Evolutionary conservation across 2,329 filamentous ascomycete genomes (phyloP), one percentile per base, ranked within the genome.

Genomic region (Juglanconis oblonga): DNA sequence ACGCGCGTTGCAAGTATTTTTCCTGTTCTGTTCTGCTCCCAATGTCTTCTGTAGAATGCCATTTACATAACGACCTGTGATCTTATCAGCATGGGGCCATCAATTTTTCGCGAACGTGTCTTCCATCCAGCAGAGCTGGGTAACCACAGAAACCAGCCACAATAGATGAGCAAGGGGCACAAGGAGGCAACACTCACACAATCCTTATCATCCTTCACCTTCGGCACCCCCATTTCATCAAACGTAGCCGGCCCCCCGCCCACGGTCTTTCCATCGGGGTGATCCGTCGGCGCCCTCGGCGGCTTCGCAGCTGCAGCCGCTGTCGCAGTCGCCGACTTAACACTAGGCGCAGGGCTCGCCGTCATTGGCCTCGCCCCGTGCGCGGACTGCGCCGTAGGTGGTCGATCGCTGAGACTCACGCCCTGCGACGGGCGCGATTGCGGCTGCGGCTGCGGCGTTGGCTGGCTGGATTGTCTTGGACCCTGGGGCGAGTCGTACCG

Each of bases 141-240:
- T 29, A 40, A n/a, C 8, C n/a, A 6, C 14, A 40, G 24, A 4
- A 40, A 3, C 2, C 8, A 7, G 24, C 32, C 10, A 29, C 50
- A 10, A n/a, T 24, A 24, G 8, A 31, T 13, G 7, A 11, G 17
- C 17, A 42, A 11, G 4, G 10, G 2, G n/a, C n/a, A 13, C 38
- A 42, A 9, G 38, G 11, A 11, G 17, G 5, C 2, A 53, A 62
- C 24, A 82, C 83, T 82, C 86, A 97, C 93, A 79, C 94, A 99
- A 76, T 98, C 93, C 66, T 85, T 85, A n/a, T 97, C 91, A 63
- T 88, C 84, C 74, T 95, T 93, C 52, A 82, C 87, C 68, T 87
- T 84, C 6, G 92, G 91, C 67, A 99, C 94, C 44, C 95, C 95
- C 95, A 99, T 99, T 72, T 96, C 93, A 72, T 97, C 94, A 73